Base-by-base conservation (phyloP, 768 basidiomycete genomes). In the Rhodosporidiobolus sp. region DNA sequence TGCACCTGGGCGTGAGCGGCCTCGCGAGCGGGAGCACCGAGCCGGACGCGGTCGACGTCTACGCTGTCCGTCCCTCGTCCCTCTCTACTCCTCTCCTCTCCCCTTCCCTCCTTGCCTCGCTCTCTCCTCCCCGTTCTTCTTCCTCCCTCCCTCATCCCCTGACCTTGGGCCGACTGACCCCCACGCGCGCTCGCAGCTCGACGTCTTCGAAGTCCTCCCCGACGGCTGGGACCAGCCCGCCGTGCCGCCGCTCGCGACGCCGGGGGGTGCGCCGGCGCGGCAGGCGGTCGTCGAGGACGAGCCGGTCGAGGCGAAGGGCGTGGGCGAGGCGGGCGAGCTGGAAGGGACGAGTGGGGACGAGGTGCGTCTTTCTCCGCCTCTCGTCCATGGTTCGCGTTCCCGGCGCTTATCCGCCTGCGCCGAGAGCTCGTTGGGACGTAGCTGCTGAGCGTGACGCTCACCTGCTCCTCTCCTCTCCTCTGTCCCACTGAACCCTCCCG, bases 1-100 rank as follows among this genome's bases (percentile, higher is more conserved):
- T n/a, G 34, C 68, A 76, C 59, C 12, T 79, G 38, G 78, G 78
- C 28, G 26, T 79, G 43, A 64, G 76, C 0, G 77, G 69, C 24
- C 69, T 79, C 38, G 77, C 78, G 7, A 70, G 67, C 34, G 78
- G 73, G 30, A 72, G 72, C 52, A 70, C 77, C 43, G 77, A 77
- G 53, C 77, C 78, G n/a, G 78, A 79, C 38, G 45, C 70, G 32
- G 58, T 79, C 43, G 78, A 79, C 45, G 66, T 79, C 11, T 79
- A 79, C 53, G 78, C 78, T 5, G 71, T 78, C 43, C 55, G 68
- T 46, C n/a, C 26, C n/a, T 52, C 35, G 8, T 43, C 8, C 38
- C 38, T 11, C 63, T 46, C 20, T 28, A 38, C 10, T 43, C 12
- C 28, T 28, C n/a, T 22, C 58, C 58, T 59, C 46, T 17, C 17